Percentiles rank a stretch among this genome's conserved stretches.
These are phyloP conservation scores for Nakazawaea wyomingensis DNA, from an alignment of 805 yeast species.

Conservation along the genomic window DNA sequence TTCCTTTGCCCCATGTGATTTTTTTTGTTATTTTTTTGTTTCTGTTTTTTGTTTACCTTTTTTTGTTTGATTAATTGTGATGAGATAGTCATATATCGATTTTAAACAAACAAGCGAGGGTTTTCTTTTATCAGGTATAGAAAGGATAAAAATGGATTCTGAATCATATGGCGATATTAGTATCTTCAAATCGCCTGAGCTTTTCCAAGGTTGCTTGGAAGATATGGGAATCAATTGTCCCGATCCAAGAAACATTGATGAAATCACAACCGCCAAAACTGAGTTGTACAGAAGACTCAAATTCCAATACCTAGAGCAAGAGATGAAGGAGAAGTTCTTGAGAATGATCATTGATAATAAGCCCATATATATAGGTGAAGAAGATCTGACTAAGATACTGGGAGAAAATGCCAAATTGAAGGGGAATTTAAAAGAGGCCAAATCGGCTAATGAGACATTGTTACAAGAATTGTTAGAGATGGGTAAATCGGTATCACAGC, in stretches of 20 bases:
- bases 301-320: constrained; percentile 66
- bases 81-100: not conserved
- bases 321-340: constrained; percentile 63
- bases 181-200: constrained; percentile 8
- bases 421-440: constrained; percentile 22
- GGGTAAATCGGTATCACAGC: constrained; percentile 23
- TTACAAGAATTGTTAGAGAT: constrained; percentile 21
- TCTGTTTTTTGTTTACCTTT: not conserved
- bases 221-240: constrained; percentile 1
- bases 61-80: too few relatives aligned
- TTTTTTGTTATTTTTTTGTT: not conserved
- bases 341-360: constrained; percentile 38
- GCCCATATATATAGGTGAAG: constrained; percentile 16
- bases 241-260: constrained; percentile 29
- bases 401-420: constrained; percentile 17
- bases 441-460: constrained; percentile 17
- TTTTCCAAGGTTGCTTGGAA: constrained; percentile 6
- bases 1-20: not conserved
- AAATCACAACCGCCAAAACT: constrained; percentile 32
- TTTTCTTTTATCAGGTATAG: too few relatives aligned
- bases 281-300: constrained; percentile 49
- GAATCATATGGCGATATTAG: constrained; percentile 1
- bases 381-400: constrained; percentile 7
- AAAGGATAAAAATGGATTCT: not conserved
- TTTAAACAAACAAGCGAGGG: not conserved